Percentiles rank a stretch among this genome's conserved stretches.
These are phyloP conservation scores for Colletotrichum agaves DNA, from an alignment of 2,329 filamentous ascomycete species.

Conservation along the genomic window DNA sequence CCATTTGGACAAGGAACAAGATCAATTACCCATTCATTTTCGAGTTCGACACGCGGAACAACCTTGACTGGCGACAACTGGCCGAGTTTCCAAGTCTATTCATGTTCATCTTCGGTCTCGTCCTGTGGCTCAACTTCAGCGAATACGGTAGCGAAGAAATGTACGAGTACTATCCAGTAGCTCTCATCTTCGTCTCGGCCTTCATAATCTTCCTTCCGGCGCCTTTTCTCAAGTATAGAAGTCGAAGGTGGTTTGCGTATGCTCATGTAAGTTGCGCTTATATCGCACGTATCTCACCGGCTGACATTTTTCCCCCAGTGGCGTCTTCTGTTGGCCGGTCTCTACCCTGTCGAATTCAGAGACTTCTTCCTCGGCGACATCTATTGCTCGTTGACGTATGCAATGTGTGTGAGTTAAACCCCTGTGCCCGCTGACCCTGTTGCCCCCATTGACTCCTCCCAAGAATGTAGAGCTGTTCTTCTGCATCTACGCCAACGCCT, in stretches of 20 bases:
- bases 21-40: conserved; percentile 98
- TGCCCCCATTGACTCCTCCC: too few species aligned
- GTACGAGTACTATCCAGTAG: conserved; percentile 87
- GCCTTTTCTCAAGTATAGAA: conserved; percentile 78
- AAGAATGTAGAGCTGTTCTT: conserved; percentile 94
- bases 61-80: conserved; percentile 89
- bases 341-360: conserved; percentile 94
- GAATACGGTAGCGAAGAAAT: conserved; percentile 72
- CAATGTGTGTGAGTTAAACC: conserved; percentile 75
- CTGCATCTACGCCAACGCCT: conserved; percentile 86
- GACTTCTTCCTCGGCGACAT: conserved; percentile 99
- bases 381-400: conserved; percentile 95
- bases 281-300: not conserved
- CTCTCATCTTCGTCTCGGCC: conserved; percentile 77
- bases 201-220: conserved; percentile 80
- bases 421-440: fast-evolving
- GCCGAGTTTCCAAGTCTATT: conserved; percentile 89
- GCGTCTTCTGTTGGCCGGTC: conserved; percentile 83
- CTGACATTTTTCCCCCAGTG: conserved; percentile 69
- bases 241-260: conserved; percentile 86
- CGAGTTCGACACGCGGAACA: conserved; percentile 89
- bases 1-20: conserved; percentile 83
- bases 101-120: conserved; percentile 79
- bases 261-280: conserved; percentile 79
- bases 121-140: conserved; percentile 91